A percentile compares a stretch with the other conserved stretches of the same genome.
Evolutionary conservation across 176 grass and related monocot species (phyloP).

Genomic region (Avena eriantha): DNA sequence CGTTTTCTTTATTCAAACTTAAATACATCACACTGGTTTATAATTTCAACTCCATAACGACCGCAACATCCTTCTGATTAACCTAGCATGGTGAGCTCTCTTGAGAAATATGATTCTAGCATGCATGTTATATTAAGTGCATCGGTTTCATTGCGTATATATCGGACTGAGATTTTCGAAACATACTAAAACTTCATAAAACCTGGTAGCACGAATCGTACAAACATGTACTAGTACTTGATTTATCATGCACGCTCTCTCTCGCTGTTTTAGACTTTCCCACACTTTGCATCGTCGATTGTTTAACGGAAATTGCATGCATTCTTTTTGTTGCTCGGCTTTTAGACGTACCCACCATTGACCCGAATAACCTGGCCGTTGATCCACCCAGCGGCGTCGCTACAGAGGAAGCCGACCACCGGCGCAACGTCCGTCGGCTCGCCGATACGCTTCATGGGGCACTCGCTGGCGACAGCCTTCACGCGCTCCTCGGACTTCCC

Average conservation of each 20-base stretch:
- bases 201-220: no score
- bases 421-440: conserved; percentile 63
- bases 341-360: conserved; percentile 63
- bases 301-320: not conserved
- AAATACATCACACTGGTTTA: not conserved
- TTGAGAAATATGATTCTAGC: no score
- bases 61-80: not conserved
- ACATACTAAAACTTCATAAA: no score
- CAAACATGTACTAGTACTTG: no score
- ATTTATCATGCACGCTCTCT: no score
- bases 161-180: no score
- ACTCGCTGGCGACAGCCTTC: conserved; percentile 15
- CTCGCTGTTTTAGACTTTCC: no score
- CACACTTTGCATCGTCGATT: no score
- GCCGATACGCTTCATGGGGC: conserved; percentile 54
- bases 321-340: not conserved
- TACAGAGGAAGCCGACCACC: conserved; percentile 63
- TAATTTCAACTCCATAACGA: not conserved
- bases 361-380: conserved; percentile 67
- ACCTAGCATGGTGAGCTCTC: not conserved
- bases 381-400: conserved; percentile 56
- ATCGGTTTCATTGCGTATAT: no score
- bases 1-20: not conserved
- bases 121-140: no score
- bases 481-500: conserved; percentile 69